Conservation (phyloP, 208 protist genomes). For the Acanthamoeba lenticulata region DNA sequence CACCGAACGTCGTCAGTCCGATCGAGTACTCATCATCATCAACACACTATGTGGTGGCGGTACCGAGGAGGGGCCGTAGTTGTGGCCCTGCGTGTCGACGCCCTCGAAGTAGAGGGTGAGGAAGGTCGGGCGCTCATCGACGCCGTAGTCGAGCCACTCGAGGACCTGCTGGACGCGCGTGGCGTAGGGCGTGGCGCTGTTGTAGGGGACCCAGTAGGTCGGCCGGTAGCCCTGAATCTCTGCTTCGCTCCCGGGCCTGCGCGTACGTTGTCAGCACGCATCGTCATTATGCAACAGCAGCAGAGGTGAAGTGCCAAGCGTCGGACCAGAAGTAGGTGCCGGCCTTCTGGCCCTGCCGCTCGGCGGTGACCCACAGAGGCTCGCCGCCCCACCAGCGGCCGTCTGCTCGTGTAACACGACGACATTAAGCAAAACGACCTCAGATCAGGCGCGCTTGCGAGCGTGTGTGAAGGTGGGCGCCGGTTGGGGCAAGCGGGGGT, state of each 20-base stretch:
- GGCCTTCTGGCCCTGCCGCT: background rate
- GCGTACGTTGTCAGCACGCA: background rate
- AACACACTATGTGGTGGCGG: background rate
- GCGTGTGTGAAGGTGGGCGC: background rate
- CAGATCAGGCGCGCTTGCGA: background rate
- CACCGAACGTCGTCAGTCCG: background rate
- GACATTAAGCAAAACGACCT: too few species aligned
- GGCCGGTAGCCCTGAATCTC: conserved; percentile 53
- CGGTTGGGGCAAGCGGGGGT: background rate
- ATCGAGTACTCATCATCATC: too few species aligned
- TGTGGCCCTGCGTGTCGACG: conserved; percentile 51
- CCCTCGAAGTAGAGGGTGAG: conserved; percentile 62
- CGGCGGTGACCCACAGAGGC: conserved; percentile 59
- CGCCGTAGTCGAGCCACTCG: conserved; percentile 40
- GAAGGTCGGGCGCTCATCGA: conserved; percentile 22
- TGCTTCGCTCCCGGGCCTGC: conserved; percentile 47
- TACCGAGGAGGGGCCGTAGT: conserved; percentile 25
- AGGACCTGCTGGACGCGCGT: conserved; percentile 39
- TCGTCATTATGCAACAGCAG: background rate
- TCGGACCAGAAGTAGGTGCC: conserved; percentile 33
- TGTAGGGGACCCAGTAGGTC: conserved; percentile 38
- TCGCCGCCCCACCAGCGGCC: conserved; percentile 64
- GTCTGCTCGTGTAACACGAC: background rate
- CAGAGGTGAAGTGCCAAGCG: background rate
- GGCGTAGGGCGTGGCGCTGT: background rate